phyloP scores from a whole-genome alignment of 257 asterid genomes.

The Ballota nigra region DNA sequence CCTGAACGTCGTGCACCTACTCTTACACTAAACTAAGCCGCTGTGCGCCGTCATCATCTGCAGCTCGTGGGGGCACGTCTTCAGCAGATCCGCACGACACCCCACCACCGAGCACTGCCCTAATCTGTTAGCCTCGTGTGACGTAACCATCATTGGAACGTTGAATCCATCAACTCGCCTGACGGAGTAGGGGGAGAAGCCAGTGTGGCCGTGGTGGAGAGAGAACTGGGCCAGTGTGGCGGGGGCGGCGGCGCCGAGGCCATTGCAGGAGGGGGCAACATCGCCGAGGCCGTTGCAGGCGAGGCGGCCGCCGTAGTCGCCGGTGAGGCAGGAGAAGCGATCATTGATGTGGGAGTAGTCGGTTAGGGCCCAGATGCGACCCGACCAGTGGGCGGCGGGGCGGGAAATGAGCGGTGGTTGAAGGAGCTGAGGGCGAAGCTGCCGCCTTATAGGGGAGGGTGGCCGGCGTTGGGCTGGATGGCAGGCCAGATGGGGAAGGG shows the following conservation, averaged over 20 bases:
- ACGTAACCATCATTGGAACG: slow-evolving; percentile 83
- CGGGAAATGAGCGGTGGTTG: slow-evolving; percentile 73
- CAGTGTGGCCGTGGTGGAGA: slow-evolving; percentile 83
- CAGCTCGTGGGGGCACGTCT: slow-evolving; percentile 57
- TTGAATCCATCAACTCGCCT: slow-evolving; percentile 90
- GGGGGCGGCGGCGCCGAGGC: slow-evolving; percentile 76
- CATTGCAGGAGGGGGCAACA: no score
- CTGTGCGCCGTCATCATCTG: slow-evolving; percentile 39
- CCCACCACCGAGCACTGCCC: slow-evolving; percentile 96
- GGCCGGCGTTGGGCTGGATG: slow-evolving; percentile 88
- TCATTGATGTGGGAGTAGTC: slow-evolving; percentile 44
- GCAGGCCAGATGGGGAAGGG: slow-evolving; percentile 95
- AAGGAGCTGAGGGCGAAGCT: slow-evolving; percentile 58
- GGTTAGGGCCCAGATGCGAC: slow-evolving; percentile 96
- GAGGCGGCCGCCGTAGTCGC: slow-evolving; percentile 76
- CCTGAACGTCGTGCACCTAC: slow-evolving; percentile 74
- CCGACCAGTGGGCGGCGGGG: slow-evolving; percentile 80
- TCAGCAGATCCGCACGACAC: slow-evolving; percentile 46
- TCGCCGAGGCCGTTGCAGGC: slow-evolving; percentile 74
- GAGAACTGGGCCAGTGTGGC: slow-evolving; percentile 75
- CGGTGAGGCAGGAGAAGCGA: slow-evolving; percentile 69
- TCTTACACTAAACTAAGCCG: slow-evolving; percentile 69
- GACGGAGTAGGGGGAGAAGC: slow-evolving; percentile 77
- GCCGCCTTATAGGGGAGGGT: slow-evolving; percentile 65
- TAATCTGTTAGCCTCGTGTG: slow-evolving; percentile 84